Conservation (phyloP, 2,329 filamentous ascomycete genomes). For the Fusarium cyanostomum region DNA sequence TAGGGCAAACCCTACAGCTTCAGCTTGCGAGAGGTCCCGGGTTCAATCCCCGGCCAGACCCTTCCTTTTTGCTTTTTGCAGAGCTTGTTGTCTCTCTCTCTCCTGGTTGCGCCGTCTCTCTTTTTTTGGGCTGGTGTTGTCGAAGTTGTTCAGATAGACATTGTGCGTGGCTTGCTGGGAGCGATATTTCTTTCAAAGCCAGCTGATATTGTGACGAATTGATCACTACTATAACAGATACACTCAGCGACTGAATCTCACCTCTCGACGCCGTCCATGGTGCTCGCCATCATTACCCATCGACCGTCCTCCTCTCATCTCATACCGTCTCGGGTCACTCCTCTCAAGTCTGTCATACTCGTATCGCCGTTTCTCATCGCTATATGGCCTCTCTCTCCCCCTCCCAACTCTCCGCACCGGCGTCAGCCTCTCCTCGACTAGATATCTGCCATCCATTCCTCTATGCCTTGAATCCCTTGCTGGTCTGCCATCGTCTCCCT, state of each 20-base stretch:
- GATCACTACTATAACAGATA: background rate
- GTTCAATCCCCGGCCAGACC: slow-evolving; percentile 59
- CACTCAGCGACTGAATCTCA: background rate
- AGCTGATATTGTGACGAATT: background rate
- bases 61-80: slow-evolving; percentile 41
- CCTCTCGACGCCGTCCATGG: background rate
- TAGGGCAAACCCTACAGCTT: slow-evolving; percentile 61
- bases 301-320: background rate
- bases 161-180: too few relatives aligned
- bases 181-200: too few relatives aligned
- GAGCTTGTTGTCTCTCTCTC: background rate
- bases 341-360: slow-evolving; percentile 2
- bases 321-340: background rate
- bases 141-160: too few relatives aligned
- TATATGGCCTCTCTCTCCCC: slow-evolving; percentile 1
- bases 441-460: background rate
- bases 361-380: background rate
- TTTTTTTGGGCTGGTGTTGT: background rate
- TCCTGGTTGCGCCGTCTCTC: background rate
- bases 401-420: background rate
- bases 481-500: background rate
- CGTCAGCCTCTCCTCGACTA: background rate
- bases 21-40: slow-evolving; percentile 56
- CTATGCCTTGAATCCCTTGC: background rate
- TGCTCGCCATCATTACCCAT: background rate